phyloP scores from a whole-genome alignment of 768 basidiomycete species.

The Phlebiopsis gigantea region DNA sequence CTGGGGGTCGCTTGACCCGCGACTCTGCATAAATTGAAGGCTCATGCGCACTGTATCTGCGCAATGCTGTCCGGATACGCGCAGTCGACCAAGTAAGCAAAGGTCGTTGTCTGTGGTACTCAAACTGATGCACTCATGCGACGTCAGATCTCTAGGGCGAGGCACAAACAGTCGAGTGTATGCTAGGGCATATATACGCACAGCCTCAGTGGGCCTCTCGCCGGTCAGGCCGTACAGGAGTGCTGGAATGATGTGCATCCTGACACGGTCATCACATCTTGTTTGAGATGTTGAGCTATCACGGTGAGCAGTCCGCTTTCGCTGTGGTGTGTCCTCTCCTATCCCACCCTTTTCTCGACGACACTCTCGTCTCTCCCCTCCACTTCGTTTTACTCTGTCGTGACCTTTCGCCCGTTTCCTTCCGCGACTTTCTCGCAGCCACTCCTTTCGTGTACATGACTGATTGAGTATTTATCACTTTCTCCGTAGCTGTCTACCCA shows the following conservation, averaged over 20 bases:
- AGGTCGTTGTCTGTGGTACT: background rate
- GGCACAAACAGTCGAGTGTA: background rate
- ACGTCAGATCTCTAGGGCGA: background rate
- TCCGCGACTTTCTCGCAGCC: background rate
- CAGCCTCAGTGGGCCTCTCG: background rate
- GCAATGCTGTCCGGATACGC: too few species aligned
- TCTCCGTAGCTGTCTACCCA: background rate
- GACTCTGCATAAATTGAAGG: too few species aligned
- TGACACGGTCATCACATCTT: background rate
- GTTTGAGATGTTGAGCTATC: background rate
- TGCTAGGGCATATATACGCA: background rate
- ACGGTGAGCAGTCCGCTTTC: background rate
- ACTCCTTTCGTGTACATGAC: background rate
- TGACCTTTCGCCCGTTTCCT: background rate
- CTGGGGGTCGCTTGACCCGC: too few species aligned
- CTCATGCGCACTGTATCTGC: too few species aligned
- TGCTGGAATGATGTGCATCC: background rate
- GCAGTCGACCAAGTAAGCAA: too few species aligned
- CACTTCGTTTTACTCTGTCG: background rate
- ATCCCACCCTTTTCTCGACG: background rate
- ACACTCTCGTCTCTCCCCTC: background rate
- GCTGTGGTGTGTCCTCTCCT: background rate
- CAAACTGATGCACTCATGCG: background rate
- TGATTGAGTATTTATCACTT: background rate
- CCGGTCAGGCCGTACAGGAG: background rate